Base-by-base conservation (phyloP, 2,329 filamentous ascomycete species). In the Ophiognomonia clavigignenti-juglandacearum region DNA sequence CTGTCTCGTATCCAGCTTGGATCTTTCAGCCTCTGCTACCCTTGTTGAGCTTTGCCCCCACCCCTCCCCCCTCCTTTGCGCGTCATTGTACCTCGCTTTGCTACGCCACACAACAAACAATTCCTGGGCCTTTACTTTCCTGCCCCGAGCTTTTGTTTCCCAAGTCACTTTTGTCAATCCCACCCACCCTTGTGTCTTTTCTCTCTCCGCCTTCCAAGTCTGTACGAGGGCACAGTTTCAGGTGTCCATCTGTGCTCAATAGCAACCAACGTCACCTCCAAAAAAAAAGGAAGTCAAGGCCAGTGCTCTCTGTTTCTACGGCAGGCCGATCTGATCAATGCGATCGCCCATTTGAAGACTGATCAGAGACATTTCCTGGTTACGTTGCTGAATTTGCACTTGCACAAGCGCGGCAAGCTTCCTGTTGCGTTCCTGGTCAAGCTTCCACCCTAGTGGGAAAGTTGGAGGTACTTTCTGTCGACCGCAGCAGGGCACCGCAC, bases 1-100 rank as follows among this genome's bases (percentile, higher is more conserved):
- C 56, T 55, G 37, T 50, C 53, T 48, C 24, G 56, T 55, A 56
- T 59, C 32, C 32, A 23, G 29, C 19, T 27, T 23, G 18, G 7
- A 6, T 39, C 27, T 26, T 16, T 23, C 23, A 18, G 19, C 36
- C 31, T 36, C 47, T 20, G 27, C 11, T 24, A 31, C 27, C 13
- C 20, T 7, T n/a, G n/a, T n/a, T n/a, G n/a, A n/a, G 16, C 34
- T 27, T 14, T 24, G 24, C 32, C 23, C 16, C 34, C 20, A 10
- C 18, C 8, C 7, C 16, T 27, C 45, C 40, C 45, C 50, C 49
- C 43, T 48, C 3, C 14, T 8, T 34, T n/a, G 27, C 31, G 14
- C 39, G 41, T 49, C 48, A 53, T 53, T 20, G 36, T 39, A 39
- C 36, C 36, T 39, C 8, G 32, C 40, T 43, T n/a, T 31, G 18